Evolutionary conservation across 2,329 filamentous ascomycete genomes (phyloP).

Genomic region (Hymenoscyphus occultus): DNA sequence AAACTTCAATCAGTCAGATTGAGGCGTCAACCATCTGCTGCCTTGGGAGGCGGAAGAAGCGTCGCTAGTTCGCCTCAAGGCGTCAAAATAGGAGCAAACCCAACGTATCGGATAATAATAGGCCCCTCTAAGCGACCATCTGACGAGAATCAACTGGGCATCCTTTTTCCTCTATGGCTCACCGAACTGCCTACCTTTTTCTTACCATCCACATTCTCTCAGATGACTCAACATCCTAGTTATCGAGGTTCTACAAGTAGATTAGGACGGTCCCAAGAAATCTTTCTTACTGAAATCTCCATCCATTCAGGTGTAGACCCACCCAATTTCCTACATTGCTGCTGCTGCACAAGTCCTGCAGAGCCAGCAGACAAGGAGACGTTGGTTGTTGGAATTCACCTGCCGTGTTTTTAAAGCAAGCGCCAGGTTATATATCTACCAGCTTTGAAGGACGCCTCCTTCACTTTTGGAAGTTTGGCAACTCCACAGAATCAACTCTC

Average conservation of each 20-base stretch:
- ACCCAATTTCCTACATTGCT: constrained; percentile 1
- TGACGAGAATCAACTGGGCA: too few relatives aligned
- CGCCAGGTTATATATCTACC: neutral
- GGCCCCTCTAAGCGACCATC: too few relatives aligned
- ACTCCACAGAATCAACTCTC: neutral
- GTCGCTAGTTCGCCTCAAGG: neutral
- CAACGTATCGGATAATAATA: neutral
- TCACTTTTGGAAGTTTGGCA: neutral
- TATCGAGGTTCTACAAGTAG: constrained; percentile 13
- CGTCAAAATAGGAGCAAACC: neutral
- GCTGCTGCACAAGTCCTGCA: constrained; percentile 14
- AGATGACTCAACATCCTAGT: constrained; percentile 8
- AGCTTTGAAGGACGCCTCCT: neutral
- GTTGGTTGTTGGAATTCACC: neutral
- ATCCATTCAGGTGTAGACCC: neutral
- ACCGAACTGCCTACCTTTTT: neutral
- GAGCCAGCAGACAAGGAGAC: constrained; percentile 8
- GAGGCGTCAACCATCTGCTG: neutral
- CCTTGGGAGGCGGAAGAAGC: neutral
- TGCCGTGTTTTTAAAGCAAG: neutral
- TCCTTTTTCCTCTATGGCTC: neutral
- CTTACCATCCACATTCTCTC: neutral
- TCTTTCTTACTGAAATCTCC: neutral
- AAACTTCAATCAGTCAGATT: neutral
- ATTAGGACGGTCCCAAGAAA: constrained; percentile 11